Base-by-base conservation (phyloP, 2,329 filamentous ascomycete genomes). In the Aureobasidium sp. region DNA sequence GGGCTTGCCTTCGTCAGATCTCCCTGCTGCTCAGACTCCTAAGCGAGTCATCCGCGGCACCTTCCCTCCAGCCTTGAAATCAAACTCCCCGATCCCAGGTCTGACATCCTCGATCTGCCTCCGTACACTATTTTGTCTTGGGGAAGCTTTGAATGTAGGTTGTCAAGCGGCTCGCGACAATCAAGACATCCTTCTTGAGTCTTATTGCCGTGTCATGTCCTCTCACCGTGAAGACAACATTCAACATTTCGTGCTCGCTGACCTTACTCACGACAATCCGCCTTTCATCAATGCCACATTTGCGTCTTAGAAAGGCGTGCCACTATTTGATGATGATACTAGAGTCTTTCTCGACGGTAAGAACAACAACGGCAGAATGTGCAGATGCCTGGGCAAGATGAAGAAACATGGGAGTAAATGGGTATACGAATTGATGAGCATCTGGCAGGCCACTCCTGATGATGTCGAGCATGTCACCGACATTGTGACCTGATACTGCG, bases 181-280 rank as follows among this genome's bases (percentile, higher is more conserved):
- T 47, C 78, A 81, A 57, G 77, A 76, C 4, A 70, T 78, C 7
- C 60, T 81, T 0, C 80, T 89, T 63, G 86, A 89, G 69, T 72
- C 89, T 0, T 90, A 85, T 68, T 85, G 84, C 3, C 78, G 83
- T 29, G 82, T 89, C 1, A 76, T 76, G 1, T 78, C 78, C 57
- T 87, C 86, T 0, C 80, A 75, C 60, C 80, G 86, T 0, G 82
- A 86, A 62, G 72, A 74, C 13, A 71, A 70, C 23, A 83, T 79
- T 64, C 86, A 90, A 68, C 77, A 83, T 61, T 88, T 89, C 65
- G 79, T 83, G n/a, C 82, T 89, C 55, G 76, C 78, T 42, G 86
- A 88, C 67, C 71, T 89, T 0, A 86, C 84, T 66, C 82, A 84
- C 64, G 79, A 84, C 23, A 77, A 76, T 12, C 80, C 80, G 5